Evolutionary conservation across 805 yeast species (phyloP).

Genomic region (Lipomyces japonicus): DNA sequence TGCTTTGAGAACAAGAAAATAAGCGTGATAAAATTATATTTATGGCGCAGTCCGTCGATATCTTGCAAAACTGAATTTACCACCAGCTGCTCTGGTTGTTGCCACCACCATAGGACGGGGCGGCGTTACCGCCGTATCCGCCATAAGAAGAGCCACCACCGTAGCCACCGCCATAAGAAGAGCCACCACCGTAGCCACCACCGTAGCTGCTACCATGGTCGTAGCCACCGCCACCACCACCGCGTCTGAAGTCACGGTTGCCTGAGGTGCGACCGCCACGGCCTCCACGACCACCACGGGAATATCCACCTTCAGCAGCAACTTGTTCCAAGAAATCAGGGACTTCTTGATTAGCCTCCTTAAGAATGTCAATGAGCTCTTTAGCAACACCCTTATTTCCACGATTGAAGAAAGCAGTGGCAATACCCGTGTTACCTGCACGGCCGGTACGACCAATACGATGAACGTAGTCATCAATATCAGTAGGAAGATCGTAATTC

Average conservation of each 20-base stretch:
- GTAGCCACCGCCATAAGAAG: slow-evolving; percentile 38
- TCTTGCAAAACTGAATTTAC: too few species aligned
- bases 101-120: slow-evolving; percentile 15
- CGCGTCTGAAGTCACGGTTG: slow-evolving; percentile 53
- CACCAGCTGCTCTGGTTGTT: slow-evolving; percentile 14
- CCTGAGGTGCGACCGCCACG: slow-evolving; percentile 39
- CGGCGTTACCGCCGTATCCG: slow-evolving; percentile 6
- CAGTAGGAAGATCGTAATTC: slow-evolving; percentile 94
- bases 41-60: too few species aligned
- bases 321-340: slow-evolving; percentile 82
- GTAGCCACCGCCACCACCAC: slow-evolving; percentile 39
- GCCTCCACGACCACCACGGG: slow-evolving; percentile 45
- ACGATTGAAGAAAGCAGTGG: slow-evolving; percentile 98
- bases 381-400: slow-evolving; percentile 84
- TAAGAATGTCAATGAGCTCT: slow-evolving; percentile 78
- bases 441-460: slow-evolving; percentile 99
- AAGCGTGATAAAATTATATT: too few species aligned
- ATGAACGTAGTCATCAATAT: slow-evolving; percentile 97
- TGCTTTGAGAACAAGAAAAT: too few species aligned
- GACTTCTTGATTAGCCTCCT: slow-evolving; percentile 97
- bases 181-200: slow-evolving; percentile 37
- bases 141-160: slow-evolving; percentile 47
- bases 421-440: slow-evolving; percentile 99
- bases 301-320: slow-evolving; percentile 69
- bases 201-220: slow-evolving; percentile 35